Evolutionary conservation across 106 monocot genomes (phyloP), one percentile per base, ranked within the genome.

Genomic region (Dendrobium catenatum): DNA sequence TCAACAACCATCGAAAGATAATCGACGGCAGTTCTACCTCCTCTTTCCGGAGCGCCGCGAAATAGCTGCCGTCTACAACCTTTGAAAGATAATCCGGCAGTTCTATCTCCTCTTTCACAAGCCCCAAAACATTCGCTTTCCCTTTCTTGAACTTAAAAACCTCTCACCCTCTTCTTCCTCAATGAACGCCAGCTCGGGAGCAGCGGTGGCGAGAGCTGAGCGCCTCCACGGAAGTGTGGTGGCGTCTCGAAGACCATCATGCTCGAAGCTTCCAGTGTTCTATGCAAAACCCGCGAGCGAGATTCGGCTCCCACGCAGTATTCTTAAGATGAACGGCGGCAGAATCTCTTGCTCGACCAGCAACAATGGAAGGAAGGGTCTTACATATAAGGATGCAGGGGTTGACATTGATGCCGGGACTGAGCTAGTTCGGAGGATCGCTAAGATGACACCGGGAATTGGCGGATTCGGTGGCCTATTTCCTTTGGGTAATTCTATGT

Each of bases 341-440:
- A 22, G 49, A 20, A 76, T 76, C 13, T 76, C 76, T 76, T 76
- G 76, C 49, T 76, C 49, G 11, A 49, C 20, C 33, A 48, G 59
- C 78, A 33, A 43, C 13, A 68, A 27, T 5, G 73, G 78, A 33
- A 29, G 76, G 43, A 76, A 46, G 77, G 89, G 84, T 20, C 72
- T 95, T 41, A 95, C 95, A 0, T 95, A 92, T 56, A 95, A 95
- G 87, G 92, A 86, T 22, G 88, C 95, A 18, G 95, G 95, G 42
- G 95, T 95, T 0, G 95, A 95, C 40, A 92, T 95, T 48, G 90
- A 95, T n/a, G 95, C 95, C n/a, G 95, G 95, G 31, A 47, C 90
- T 5, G 95, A 92, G 86, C 83, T 95, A 24, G 95, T 95, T 29
- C 79, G 85, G 29, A 83, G 95, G 86, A 95, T 95, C 64, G 90